A percentile compares a stretch with the other conserved stretches of the same genome.
These are phyloP conservation scores for Mycena sp. DNA, from an alignment of 1,284 basidiomycete species.

Conservation along the genomic window DNA sequence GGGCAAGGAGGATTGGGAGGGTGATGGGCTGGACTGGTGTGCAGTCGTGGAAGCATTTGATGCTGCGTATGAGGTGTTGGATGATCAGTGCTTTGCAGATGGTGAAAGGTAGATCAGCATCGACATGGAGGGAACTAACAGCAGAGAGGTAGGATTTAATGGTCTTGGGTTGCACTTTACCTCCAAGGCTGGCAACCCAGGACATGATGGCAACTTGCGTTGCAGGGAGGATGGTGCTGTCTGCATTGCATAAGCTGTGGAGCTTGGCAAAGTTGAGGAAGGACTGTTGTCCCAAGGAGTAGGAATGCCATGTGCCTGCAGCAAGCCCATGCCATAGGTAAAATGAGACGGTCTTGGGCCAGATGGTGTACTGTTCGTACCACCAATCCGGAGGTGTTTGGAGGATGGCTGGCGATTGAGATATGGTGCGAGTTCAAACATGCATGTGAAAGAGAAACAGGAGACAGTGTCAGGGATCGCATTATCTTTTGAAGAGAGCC, in stretches of 20 bases:
- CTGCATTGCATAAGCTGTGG: background rate
- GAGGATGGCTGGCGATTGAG: constrained; percentile 32
- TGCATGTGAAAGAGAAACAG: constrained; percentile 36
- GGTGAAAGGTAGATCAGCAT: constrained; percentile 35
- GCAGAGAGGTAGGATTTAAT: constrained; percentile 40
- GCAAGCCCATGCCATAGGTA: background rate
- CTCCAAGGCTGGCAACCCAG: background rate
- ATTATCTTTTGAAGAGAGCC: constrained; percentile 34
- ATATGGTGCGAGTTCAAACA: constrained; percentile 36
- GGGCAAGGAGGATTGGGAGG: too few relatives aligned
- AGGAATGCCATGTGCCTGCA: background rate
- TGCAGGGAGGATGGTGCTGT: background rate
- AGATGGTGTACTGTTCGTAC: background rate
- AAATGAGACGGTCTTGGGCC: background rate
- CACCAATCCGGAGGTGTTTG: constrained; percentile 5
- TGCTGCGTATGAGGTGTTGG: constrained; percentile 36
- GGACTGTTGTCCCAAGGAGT: background rate
- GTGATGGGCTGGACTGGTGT: constrained; percentile 18
- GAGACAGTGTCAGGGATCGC: too few relatives aligned
- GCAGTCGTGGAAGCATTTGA: constrained; percentile 37
- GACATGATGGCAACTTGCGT: background rate
- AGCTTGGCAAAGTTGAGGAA: background rate
- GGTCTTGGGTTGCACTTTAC: too few relatives aligned
- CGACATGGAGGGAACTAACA: constrained; percentile 36
- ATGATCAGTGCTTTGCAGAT: constrained; percentile 36